Conservation (phyloP, 495 filamentous ascomycete genomes). For the Penicillium tannophilum region DNA sequence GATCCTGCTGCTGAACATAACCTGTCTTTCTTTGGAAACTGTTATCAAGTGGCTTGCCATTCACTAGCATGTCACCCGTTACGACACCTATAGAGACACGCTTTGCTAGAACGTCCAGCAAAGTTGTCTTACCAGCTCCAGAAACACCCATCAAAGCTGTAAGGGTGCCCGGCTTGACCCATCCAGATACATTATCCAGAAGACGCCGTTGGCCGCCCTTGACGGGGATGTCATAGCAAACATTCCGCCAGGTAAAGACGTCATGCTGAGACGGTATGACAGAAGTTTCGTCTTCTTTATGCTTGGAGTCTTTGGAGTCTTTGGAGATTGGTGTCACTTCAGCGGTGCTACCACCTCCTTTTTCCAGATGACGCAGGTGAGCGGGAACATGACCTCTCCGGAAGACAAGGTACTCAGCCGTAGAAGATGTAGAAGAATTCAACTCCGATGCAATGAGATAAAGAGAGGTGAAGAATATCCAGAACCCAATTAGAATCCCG, state of each 20-base stretch:
- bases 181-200: slow-evolving; percentile 65
- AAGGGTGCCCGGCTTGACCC: slow-evolving; percentile 69
- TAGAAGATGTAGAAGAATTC: slow-evolving; percentile 47
- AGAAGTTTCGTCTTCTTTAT: slow-evolving; percentile 26
- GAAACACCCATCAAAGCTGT: slow-evolving; percentile 65
- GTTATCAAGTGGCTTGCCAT: slow-evolving; percentile 58
- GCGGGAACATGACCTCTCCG: slow-evolving; percentile 42
- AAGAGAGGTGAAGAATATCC: slow-evolving; percentile 58
- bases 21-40: slow-evolving; percentile 91
- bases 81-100: slow-evolving; percentile 56
- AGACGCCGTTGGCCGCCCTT: slow-evolving; percentile 60
- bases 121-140: slow-evolving; percentile 69
- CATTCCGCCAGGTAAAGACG: slow-evolving; percentile 75
- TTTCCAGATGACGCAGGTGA: slow-evolving; percentile 35
- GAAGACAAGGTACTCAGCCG: slow-evolving; percentile 46
- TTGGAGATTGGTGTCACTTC: slow-evolving; percentile 22
- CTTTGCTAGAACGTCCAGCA: slow-evolving; percentile 63
- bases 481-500: slow-evolving; percentile 66
- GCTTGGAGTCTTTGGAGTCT: slow-evolving; percentile 14
- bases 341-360: slow-evolving; percentile 22
- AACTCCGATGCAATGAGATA: slow-evolving; percentile 49
- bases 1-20: slow-evolving; percentile 93
- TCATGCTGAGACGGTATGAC: slow-evolving; percentile 53
- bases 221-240: slow-evolving; percentile 70
- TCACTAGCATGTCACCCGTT: slow-evolving; percentile 56